phyloP scores from a whole-genome alignment of 208 protist species.

The Kentomonas sorsogonicus region DNA sequence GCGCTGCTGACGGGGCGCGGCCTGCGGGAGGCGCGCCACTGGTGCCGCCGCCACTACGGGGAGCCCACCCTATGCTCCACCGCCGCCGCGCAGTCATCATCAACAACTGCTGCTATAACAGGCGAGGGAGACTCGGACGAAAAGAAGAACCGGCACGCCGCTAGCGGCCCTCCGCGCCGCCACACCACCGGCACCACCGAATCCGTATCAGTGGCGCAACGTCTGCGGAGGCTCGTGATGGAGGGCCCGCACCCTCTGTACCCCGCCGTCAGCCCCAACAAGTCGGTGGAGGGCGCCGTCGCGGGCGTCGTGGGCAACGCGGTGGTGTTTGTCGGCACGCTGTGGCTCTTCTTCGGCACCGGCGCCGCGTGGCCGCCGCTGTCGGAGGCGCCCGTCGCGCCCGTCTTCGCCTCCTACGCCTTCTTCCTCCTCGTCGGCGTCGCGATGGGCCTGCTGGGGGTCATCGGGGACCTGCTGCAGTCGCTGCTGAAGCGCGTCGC shows the following conservation, averaged over 20 bases:
- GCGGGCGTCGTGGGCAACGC: conserved; percentile 53
- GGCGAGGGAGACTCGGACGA: not conserved
- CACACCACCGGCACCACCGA: not conserved
- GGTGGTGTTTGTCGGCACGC: conserved; percentile 37
- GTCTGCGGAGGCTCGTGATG: conserved; percentile 19
- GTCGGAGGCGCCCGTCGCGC: conserved; percentile 13
- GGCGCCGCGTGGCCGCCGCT: conserved; percentile 3
- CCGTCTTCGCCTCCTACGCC: conserved; percentile 28
- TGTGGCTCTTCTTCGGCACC: conserved; percentile 27
- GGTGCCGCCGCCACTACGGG: not conserved
- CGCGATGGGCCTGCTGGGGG: conserved; percentile 57
- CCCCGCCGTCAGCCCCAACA: conserved; percentile 80
- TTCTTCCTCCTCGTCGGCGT: conserved; percentile 54
- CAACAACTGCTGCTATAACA: no score
- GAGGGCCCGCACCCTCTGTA: conserved; percentile 49
- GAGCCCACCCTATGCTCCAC: not conserved
- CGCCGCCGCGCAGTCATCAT: no score
- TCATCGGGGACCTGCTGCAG: conserved; percentile 85
- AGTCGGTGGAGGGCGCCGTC: conserved; percentile 80
- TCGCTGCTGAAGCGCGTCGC: conserved; percentile 84
- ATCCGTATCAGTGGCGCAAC: not conserved
- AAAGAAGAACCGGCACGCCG: no score
- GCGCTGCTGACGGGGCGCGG: conserved; percentile 60
- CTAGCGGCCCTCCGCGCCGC: no score
- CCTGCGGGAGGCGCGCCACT: conserved; percentile 9